Base-by-base conservation (phyloP, 139 green algal genomes). In the Choricystis sp. region DNA sequence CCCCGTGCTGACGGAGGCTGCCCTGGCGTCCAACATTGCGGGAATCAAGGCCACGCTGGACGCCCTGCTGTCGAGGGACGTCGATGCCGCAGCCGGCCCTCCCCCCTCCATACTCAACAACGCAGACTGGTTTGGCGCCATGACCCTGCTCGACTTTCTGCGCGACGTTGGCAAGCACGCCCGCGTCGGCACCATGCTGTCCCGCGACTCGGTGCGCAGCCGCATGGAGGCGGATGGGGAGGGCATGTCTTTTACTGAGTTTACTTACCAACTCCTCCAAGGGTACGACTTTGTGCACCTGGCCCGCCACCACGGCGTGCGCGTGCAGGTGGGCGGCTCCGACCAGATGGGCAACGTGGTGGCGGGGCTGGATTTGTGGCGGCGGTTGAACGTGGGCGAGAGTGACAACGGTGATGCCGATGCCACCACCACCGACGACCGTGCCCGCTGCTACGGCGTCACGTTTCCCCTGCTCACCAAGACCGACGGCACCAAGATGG, bases 301-400 rank as follows among this genome's bases (percentile, higher is more conserved):
- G 64, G 77, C 75, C 63, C 64, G 67, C 27, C 65, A 91, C 27
- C 73, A 92, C 23, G 83, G 81, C 26, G 86, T 96, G 25, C 70
- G 76, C 2, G 83, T 96, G 64, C 86, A 98, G 75, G 74, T 95
- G 19, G 91, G 92, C 27, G 92, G 92, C 49, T 90, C 79, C 63
- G 92, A 98, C 77, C 92, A 99, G 76, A 96, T 88, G 92, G 92
- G 92, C 57, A 99, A 99, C 86, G 97, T 98, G 77, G 92, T 81
- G 2, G 87, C 90, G 0, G 84, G 72, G 27, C 94, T 87, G 0
- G 91, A 97, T 63, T 80, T 97, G 31, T 74, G 92, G 24, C 68
- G 86, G 24, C 74, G 77, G 69, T 62, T 89, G 62, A 4, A 55
- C 29, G 24, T 9, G 27, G 29, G 29, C 56, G 19, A 30, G 27